A percentile compares a stretch with the other conserved stretches of the same genome.
Conservation (phyloP, 1,284 basidiomycete species). For the Entoloma clypeatum region DNA sequence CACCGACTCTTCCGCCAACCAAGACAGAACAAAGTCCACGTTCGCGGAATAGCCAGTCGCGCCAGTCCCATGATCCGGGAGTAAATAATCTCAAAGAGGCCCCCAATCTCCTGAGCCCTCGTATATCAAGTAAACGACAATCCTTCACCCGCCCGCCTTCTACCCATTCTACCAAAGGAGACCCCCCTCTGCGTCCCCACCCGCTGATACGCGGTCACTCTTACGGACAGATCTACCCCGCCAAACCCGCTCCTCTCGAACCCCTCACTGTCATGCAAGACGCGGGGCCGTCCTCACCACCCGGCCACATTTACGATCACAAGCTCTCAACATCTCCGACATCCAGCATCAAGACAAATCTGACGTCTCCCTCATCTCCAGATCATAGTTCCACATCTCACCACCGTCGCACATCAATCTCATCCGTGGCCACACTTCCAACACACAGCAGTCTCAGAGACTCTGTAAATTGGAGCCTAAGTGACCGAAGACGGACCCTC, state of each 20-base stretch:
- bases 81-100: too few relatives aligned
- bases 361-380: constrained; percentile 22
- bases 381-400: constrained; percentile 17
- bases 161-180: constrained; percentile 49
- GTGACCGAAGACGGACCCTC: constrained; percentile 59
- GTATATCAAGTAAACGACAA: constrained; percentile 25
- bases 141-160: constrained; percentile 56
- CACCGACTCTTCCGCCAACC: constrained; percentile 17
- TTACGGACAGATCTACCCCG: constrained; percentile 39
- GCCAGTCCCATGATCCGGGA: too few relatives aligned
- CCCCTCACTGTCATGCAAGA: constrained; percentile 60
- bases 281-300: constrained; percentile 41
- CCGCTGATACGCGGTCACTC: constrained; percentile 73
- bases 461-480: constrained; percentile 29
- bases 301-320: constrained; percentile 33
- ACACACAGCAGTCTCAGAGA: constrained; percentile 32
- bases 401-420: constrained; percentile 57
- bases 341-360: constrained; percentile 29
- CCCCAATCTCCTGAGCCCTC: constrained; percentile 13
- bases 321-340: constrained; percentile 32
- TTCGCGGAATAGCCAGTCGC: constrained; percentile 10
- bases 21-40: constrained; percentile 14
- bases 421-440: constrained; percentile 62
- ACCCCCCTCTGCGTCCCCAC: constrained; percentile 54
- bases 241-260: constrained; percentile 55